phyloP scores from a whole-genome alignment of 176 grass and related monocot species.

The Aegilops longissima region DNA sequence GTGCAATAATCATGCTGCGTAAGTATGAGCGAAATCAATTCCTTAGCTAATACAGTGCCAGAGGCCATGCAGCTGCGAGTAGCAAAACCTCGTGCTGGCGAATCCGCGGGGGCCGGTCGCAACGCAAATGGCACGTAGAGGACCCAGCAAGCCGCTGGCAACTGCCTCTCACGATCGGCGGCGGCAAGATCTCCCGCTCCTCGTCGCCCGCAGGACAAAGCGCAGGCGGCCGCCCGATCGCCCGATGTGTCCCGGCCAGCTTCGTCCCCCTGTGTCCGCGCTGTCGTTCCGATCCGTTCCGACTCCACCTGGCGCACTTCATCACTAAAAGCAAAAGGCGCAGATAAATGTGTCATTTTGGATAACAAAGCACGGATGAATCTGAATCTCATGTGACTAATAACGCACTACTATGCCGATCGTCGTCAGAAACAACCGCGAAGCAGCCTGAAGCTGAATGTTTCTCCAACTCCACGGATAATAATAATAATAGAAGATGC shows the following conservation, averaged over 20 bases:
- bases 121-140: slow-evolving; percentile 17
- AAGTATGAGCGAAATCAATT: too few relatives aligned
- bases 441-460: neutral
- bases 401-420: neutral
- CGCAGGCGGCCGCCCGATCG: neutral
- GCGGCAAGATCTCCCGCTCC: too few relatives aligned
- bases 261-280: slow-evolving; percentile 13
- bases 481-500: neutral
- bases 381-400: neutral
- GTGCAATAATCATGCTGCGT: neutral
- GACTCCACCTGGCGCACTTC: neutral
- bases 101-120: neutral
- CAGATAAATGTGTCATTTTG: too few relatives aligned
- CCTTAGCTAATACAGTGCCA: neutral
- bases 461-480: neutral
- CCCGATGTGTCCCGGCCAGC: neutral
- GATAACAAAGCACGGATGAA: neutral
- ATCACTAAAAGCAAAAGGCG: neutral
- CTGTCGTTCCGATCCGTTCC: slow-evolving; percentile 13
- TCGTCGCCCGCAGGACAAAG: too few relatives aligned
- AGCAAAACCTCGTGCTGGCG: neutral
- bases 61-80: neutral
- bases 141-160: neutral
- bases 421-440: neutral
- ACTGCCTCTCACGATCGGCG: neutral